phyloP scores from a whole-genome alignment of 345 rosid genomes.

The Lepidium didymum region DNA sequence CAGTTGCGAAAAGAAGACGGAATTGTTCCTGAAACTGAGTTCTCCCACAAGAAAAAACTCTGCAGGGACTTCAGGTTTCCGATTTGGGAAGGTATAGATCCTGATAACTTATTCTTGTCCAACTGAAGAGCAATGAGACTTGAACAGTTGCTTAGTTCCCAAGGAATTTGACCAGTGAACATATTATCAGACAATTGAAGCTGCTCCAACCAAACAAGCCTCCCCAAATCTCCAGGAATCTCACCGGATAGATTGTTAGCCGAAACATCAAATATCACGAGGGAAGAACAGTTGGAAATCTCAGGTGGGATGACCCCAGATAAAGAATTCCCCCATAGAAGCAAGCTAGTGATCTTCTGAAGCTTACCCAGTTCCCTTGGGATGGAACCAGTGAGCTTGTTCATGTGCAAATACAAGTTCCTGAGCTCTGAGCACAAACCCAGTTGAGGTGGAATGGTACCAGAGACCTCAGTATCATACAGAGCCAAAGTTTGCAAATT shows the following conservation, averaged over 20 bases:
- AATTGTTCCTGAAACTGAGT: constrained; percentile 70
- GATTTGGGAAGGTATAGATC: constrained; percentile 66
- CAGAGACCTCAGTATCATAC: constrained; percentile 77
- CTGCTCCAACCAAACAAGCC: constrained; percentile 69
- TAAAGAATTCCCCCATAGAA: constrained; percentile 78
- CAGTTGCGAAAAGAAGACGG: constrained; percentile 87
- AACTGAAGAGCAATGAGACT: constrained; percentile 86
- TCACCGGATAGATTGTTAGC: constrained; percentile 74
- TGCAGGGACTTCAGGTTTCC: constrained; percentile 71
- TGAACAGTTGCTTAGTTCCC: constrained; percentile 77
- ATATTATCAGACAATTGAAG: constrained; percentile 91
- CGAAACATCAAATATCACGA: constrained; percentile 85
- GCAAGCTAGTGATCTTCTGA: constrained; percentile 86
- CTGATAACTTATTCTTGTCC: constrained; percentile 79
- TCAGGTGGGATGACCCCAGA: constrained; percentile 75
- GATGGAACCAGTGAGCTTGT: constrained; percentile 83
- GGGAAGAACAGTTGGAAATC: constrained; percentile 83
- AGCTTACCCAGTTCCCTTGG: constrained; percentile 75
- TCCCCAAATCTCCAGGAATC: constrained; percentile 78
- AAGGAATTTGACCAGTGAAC: constrained; percentile 62
- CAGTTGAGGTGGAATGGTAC: constrained; percentile 74
- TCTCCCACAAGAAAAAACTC: constrained; percentile 92
- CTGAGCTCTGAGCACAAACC: constrained; percentile 71
- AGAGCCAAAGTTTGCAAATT: constrained; percentile 83
- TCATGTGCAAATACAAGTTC: constrained; percentile 89